Evolutionary conservation across 108 stramenopile species (phyloP).

Genomic region (Cyclotella kingstonii): DNA sequence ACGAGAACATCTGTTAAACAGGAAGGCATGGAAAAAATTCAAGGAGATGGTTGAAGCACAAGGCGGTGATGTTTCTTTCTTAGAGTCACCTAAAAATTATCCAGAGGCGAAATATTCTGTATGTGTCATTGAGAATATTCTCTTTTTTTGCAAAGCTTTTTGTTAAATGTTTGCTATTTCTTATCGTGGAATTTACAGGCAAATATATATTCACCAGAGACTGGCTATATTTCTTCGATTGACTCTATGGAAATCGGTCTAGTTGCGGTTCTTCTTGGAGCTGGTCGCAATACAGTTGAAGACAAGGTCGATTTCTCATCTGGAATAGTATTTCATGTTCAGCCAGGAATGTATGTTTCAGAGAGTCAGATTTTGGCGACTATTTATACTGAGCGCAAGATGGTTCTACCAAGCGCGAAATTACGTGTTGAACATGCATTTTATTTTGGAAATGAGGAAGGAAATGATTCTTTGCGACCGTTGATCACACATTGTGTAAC

Average conservation of each 20-base stretch:
- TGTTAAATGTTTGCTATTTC: background rate
- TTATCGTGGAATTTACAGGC: background rate
- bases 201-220: constrained; percentile 23
- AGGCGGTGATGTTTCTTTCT: constrained; percentile 58
- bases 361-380: constrained; percentile 53
- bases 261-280: constrained; percentile 58
- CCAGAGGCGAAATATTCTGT: constrained; percentile 35
- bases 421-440: constrained; percentile 4
- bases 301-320: constrained; percentile 60
- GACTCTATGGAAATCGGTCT: constrained; percentile 60
- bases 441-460: constrained; percentile 20
- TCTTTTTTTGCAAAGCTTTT: background rate
- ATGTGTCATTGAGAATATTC: background rate
- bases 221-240: constrained; percentile 52
- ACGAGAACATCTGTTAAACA: constrained; percentile 50
- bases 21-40: constrained; percentile 65
- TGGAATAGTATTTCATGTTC: constrained; percentile 57
- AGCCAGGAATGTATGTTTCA: constrained; percentile 53
- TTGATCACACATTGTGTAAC: constrained; percentile 40
- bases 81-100: constrained; percentile 34
- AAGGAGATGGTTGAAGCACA: constrained; percentile 75
- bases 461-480: constrained; percentile 2
- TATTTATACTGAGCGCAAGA: constrained; percentile 29
- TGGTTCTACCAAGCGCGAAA: constrained; percentile 15
- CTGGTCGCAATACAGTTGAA: constrained; percentile 62